Base-by-base conservation (phyloP, 208 protist species). In the Leptomonas seymouri region DNA sequence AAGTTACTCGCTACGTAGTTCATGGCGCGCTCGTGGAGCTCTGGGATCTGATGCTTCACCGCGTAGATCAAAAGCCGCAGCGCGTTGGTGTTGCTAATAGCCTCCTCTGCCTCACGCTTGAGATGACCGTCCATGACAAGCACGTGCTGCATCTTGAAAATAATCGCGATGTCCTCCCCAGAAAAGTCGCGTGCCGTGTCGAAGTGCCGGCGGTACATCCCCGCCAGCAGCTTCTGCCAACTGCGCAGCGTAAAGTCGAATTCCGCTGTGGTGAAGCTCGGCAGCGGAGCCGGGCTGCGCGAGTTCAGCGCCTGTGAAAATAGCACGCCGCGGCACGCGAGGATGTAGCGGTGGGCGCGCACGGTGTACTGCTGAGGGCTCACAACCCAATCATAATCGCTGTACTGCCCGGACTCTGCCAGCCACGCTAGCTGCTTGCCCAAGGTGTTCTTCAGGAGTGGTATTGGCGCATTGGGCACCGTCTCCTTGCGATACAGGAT, bases 101-200 rank as follows among this genome's bases (percentile, higher is more conserved):
- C 88, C 46, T 93, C 86, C 31, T 96, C 88, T 1, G 86, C 85
- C 67, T 93, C 86, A n/a, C 81, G 74, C 80, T 91, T 92, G 5
- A 96, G 81, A 34, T 92, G 86, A 15, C 91, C 91, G 66, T 96
- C 91, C 84, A 96, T 89, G n/a, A 81, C 79, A 25, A 93, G 78
- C 2, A 84, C 79, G 49, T 72, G 59, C 53, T 93, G 86, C 77
- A 94, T 86, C 74, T 96, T 96, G 63, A 87, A 94, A 34, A 93
- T 82, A 41, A 94, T 91, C 3, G 86, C 84, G 42, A 96, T 87
- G 63, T 96, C 88, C 68, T 96, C 88, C 0, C 84, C 91, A 1
- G 86, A 88, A 55, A 96, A 85, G 59, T 95, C 90, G 42, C 81
- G 58, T 5, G 67, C 64, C 16, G 76, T 74, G 48, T 93, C 86